Evolutionary conservation across 176 grass and related monocot species (phyloP).

Genomic region (Panicum miliaceum): DNA sequence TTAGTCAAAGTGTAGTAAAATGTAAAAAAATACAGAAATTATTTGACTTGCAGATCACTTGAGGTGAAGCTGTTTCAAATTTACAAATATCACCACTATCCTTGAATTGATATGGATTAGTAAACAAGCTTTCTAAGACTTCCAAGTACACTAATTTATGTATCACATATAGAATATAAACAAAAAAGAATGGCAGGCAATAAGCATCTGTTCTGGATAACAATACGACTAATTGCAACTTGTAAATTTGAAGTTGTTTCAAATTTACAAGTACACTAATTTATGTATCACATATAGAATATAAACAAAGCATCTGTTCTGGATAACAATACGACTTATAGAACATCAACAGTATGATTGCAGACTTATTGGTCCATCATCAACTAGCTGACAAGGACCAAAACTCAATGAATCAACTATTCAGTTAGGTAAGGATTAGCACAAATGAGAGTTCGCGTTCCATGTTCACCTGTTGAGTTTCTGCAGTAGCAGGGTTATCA

Average conservation of each 20-base stretch:
- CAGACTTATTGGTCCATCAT: neutral
- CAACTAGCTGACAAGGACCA: neutral
- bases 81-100: neutral
- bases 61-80: neutral
- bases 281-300: neutral
- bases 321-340: neutral
- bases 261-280: neutral
- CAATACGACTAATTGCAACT: no score
- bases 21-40: neutral
- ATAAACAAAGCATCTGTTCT: neutral
- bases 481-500: constrained; percentile 37
- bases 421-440: neutral
- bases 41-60: neutral
- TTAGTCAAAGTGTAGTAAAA: neutral
- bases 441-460: neutral
- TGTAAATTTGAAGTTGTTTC: no score
- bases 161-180: neutral
- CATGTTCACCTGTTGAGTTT: constrained; percentile 47
- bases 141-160: neutral
- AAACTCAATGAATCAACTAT: neutral
- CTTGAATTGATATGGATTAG: neutral
- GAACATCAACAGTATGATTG: neutral
- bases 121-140: neutral
- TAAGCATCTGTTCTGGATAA: neutral
- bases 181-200: neutral